phyloP scores from a whole-genome alignment of 2,329 filamentous ascomycete species.

The Ophiostoma triangulosporum region DNA sequence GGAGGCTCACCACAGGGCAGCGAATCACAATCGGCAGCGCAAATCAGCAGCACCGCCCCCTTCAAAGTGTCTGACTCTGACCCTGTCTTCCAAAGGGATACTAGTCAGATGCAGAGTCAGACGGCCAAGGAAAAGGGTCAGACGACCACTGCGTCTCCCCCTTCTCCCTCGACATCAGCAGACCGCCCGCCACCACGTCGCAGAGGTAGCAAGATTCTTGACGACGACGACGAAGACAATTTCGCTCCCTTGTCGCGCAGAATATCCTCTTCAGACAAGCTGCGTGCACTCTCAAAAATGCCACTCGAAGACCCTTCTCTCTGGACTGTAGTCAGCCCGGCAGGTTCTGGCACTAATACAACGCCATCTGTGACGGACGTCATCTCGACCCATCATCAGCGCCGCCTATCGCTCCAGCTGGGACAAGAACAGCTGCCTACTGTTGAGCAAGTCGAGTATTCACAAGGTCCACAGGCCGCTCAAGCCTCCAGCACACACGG shows the following conservation, averaged over 20 bases:
- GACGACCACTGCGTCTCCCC: not conserved
- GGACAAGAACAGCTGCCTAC: not conserved
- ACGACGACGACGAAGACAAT: constrained; percentile 20
- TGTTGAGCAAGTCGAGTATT: not conserved
- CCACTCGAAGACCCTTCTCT: constrained; percentile 22
- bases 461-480: not conserved
- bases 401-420: not conserved
- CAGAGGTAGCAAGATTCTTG: constrained; percentile 17
- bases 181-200: constrained; percentile 6
- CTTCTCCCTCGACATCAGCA: not conserved
- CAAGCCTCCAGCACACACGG: not conserved
- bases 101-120: not conserved
- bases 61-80: not conserved
- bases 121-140: not conserved
- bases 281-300: constrained; percentile 23
- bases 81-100: not conserved
- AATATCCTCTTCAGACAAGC: constrained; percentile 25
- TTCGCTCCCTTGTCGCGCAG: constrained; percentile 22
- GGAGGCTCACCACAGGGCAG: not conserved
- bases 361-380: not conserved
- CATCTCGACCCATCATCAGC: not conserved
- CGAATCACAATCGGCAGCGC: not conserved
- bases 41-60: not conserved
- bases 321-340: constrained; percentile 21
- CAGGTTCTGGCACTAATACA: not conserved